Conservation (phyloP, 768 basidiomycete genomes). For the Tulasnella sp. region DNA sequence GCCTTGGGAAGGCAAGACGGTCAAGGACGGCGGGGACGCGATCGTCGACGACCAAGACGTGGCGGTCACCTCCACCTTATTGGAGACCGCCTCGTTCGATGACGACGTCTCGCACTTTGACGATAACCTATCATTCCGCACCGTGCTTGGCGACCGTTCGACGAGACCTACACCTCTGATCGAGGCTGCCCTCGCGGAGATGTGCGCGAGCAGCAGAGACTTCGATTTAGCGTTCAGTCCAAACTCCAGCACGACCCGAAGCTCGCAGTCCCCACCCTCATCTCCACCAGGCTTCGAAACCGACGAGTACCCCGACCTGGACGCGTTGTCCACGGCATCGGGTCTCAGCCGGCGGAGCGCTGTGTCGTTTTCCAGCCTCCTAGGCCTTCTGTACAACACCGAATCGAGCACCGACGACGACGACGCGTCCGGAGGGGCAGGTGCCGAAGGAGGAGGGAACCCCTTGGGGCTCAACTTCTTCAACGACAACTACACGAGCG, state of each 20-base stretch:
- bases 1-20: background rate
- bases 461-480: background rate
- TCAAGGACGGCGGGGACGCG: background rate
- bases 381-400: background rate
- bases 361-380: background rate
- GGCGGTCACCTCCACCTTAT: background rate
- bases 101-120: background rate
- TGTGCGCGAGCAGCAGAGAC: background rate
- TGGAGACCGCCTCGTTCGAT: background rate
- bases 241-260: background rate
- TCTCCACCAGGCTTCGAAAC: background rate
- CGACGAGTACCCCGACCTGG: background rate
- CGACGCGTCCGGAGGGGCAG: background rate
- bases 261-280: background rate
- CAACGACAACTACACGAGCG: background rate
- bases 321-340: background rate
- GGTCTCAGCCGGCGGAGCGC: background rate
- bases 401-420: background rate
- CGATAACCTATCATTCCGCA: background rate
- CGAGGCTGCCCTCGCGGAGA: background rate
- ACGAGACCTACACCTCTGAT: background rate
- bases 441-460: background rate
- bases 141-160: background rate
- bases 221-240: background rate
- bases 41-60: background rate